Evolutionary conservation across 2,329 filamentous ascomycete species (phyloP).

Genomic region (Aureobasidium melanogenum): DNA sequence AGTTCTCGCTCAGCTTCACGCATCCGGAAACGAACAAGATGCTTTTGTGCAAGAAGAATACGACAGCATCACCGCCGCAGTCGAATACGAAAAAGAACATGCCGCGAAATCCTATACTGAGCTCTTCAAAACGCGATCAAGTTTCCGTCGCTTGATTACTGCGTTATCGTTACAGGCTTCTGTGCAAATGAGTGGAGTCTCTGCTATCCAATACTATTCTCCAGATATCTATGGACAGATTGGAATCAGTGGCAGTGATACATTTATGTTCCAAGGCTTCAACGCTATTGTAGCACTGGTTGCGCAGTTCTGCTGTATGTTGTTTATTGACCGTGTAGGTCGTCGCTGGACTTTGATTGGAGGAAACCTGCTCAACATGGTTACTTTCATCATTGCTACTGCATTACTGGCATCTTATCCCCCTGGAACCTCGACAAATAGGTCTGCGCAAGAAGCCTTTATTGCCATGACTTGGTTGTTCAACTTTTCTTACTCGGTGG

Average conservation of each 20-base stretch:
- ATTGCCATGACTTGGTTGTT: slow-evolving; percentile 21
- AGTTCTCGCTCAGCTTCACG: slow-evolving; percentile 18
- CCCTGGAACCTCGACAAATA: slow-evolving; percentile 15
- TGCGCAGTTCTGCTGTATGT: slow-evolving; percentile 43
- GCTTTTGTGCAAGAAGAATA: slow-evolving; percentile 20
- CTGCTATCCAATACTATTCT: slow-evolving; percentile 24
- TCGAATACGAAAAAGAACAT: slow-evolving; percentile 18
- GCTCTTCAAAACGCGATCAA: slow-evolving; percentile 18
- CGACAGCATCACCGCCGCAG: slow-evolving; percentile 19
- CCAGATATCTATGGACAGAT: slow-evolving; percentile 21
- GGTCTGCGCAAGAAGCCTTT: slow-evolving; percentile 20
- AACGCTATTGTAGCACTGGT: slow-evolving; percentile 47
- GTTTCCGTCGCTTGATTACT: slow-evolving; percentile 21
- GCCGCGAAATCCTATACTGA: slow-evolving; percentile 18
- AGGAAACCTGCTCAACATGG: slow-evolving; percentile 17
- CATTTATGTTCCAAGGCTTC: slow-evolving; percentile 18
- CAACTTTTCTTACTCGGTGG: slow-evolving; percentile 19
- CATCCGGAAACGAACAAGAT: slow-evolving; percentile 19
- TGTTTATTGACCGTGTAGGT: slow-evolving; percentile 19
- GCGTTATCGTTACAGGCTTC: slow-evolving; percentile 21
- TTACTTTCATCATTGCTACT: slow-evolving; percentile 21
- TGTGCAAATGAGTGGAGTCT: slow-evolving; percentile 24
- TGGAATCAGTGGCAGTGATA: slow-evolving; percentile 15
- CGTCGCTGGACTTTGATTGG: slow-evolving; percentile 18
- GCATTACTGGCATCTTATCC: slow-evolving; percentile 17